A percentile compares a stretch with the other conserved stretches of the same genome.
Conservation (phyloP, 208 protist species). For the Crithidia bombi region DNA sequence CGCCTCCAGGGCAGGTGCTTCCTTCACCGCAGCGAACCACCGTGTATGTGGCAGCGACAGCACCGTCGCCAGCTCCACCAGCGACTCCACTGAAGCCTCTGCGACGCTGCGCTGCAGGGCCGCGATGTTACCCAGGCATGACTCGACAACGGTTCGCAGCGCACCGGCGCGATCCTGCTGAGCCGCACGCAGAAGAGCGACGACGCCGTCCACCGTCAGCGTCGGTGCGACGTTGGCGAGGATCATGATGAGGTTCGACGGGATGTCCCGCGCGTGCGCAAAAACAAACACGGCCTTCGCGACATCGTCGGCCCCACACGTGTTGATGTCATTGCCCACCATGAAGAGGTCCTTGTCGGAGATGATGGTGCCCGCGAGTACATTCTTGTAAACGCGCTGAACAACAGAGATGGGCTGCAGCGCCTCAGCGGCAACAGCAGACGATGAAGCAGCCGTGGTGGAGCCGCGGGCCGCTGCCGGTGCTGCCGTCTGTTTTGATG, state of each 20-base stretch:
- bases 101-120: conserved; percentile 15
- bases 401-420: conserved; percentile 24
- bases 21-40: conserved; percentile 4
- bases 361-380: conserved; percentile 17
- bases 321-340: conserved; percentile 15
- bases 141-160: conserved; percentile 25
- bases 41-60: conserved; percentile 35
- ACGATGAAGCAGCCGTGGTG: background rate
- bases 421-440: background rate
- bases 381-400: conserved; percentile 14
- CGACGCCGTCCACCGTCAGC: conserved; percentile 38
- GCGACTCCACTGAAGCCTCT: conserved; percentile 25
- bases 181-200: conserved; percentile 37
- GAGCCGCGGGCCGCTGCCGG: background rate
- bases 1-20: background rate
- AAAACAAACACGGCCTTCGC: conserved; percentile 27
- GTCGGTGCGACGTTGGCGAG: background rate
- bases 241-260: conserved; percentile 5
- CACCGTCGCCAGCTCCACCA: conserved; percentile 34
- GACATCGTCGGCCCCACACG: conserved; percentile 20
- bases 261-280: conserved; percentile 21
- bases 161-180: conserved; percentile 40
- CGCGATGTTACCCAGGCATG: conserved; percentile 3
- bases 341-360: conserved; percentile 38
- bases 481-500: background rate